Conservation (phyloP, 2,329 filamentous ascomycete species). For the Penicillium sumatraense region DNA sequence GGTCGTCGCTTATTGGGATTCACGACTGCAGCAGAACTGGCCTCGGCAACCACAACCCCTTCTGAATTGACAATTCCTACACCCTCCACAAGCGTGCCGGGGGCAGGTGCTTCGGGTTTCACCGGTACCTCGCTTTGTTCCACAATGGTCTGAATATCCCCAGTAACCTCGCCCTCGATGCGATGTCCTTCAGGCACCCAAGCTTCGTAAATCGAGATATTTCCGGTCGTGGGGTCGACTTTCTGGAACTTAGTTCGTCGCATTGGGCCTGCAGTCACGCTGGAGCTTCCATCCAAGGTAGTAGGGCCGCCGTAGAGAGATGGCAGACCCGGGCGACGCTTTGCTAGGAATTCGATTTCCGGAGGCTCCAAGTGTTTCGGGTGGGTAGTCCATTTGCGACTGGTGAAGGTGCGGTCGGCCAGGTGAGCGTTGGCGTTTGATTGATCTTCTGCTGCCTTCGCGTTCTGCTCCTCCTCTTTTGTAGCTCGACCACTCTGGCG, state of each 20-base stretch:
- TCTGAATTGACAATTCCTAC: constrained; percentile 64
- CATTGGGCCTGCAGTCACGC: constrained; percentile 57
- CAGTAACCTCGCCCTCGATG: constrained; percentile 80
- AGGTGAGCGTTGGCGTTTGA: constrained; percentile 26
- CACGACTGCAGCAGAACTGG: constrained; percentile 47
- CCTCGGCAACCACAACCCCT: constrained; percentile 60
- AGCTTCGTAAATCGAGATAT: constrained; percentile 82
- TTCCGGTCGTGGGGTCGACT: constrained; percentile 74
- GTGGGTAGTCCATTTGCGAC: constrained; percentile 62
- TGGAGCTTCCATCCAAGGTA: constrained; percentile 33
- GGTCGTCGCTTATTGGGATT: constrained; percentile 66
- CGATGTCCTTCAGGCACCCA: constrained; percentile 78
- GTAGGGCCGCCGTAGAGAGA: constrained; percentile 51
- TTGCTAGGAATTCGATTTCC: constrained; percentile 66
- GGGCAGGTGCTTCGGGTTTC: constrained; percentile 52
- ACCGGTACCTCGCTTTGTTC: constrained; percentile 44
- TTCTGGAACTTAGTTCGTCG: constrained; percentile 81
- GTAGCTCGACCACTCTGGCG: constrained; percentile 57
- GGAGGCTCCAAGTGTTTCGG: constrained; percentile 62
- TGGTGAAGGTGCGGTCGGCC: constrained; percentile 56
- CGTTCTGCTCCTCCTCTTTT: constrained; percentile 43
- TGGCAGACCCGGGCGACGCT: constrained; percentile 63
- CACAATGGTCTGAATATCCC: constrained; percentile 54
- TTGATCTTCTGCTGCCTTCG: constrained; percentile 40
- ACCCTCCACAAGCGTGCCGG: constrained; percentile 64